Evolutionary conservation across 208 protist species (phyloP).

Genomic region (Phytomonas francai): DNA sequence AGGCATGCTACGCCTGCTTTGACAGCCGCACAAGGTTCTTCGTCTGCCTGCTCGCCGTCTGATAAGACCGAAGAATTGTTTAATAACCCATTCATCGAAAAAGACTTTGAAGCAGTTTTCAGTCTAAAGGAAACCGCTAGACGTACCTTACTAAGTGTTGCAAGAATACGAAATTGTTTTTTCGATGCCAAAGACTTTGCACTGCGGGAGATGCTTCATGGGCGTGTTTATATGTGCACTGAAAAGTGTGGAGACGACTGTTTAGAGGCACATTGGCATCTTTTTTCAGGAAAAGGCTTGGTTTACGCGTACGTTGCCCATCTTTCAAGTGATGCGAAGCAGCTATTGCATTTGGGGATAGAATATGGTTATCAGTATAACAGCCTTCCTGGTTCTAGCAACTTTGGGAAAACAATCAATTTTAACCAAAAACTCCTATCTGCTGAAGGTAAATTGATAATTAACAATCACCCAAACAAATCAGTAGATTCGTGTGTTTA

Average conservation of each 20-base stretch:
- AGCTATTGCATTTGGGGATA: slow-evolving; percentile 48
- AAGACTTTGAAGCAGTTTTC: neutral
- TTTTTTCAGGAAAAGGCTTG: slow-evolving; percentile 52
- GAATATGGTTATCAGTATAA: slow-evolving; percentile 89
- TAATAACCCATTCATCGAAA: neutral
- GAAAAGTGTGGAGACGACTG: slow-evolving; percentile 50
- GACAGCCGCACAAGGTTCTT: neutral
- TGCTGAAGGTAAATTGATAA: slow-evolving; percentile 28
- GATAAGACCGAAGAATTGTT: neutral
- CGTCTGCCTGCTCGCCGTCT: neutral
- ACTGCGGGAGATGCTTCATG: slow-evolving; percentile 52
- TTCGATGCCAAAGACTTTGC: slow-evolving; percentile 69
- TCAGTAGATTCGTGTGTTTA: slow-evolving; percentile 55
- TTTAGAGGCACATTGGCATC: slow-evolving; percentile 82
- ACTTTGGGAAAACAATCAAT: slow-evolving; percentile 69
- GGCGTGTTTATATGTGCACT: slow-evolving; percentile 67
- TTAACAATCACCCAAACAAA: slow-evolving; percentile 52
- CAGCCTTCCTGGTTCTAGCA: slow-evolving; percentile 52
- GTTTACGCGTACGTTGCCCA: slow-evolving; percentile 75
- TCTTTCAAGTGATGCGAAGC: slow-evolving; percentile 47
- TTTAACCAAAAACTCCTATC: slow-evolving; percentile 61
- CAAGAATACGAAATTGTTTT: slow-evolving; percentile 63
- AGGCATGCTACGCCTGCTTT: neutral
- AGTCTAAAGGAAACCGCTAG: neutral
- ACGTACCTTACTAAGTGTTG: slow-evolving; percentile 63